Percentiles rank a stretch among this genome's conserved stretches.
Conservation (phyloP, 176 grass and related monocot genomes). For the Triticum timopheevii region DNA sequence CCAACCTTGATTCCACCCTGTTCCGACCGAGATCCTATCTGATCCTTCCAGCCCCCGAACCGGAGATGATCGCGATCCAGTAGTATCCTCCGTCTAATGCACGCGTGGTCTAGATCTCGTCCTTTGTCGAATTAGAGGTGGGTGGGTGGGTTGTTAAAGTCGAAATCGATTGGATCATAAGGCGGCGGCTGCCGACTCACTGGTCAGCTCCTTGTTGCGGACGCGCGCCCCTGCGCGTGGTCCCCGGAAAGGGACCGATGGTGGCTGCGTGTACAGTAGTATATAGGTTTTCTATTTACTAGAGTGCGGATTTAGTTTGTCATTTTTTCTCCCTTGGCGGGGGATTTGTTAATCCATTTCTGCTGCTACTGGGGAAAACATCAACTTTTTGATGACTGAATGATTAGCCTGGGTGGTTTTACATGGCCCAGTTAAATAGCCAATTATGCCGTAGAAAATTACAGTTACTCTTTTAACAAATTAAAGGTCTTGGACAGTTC, state of each 20-base stretch:
- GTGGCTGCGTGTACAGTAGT: background rate
- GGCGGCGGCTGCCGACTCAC: background rate
- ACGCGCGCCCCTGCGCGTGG: background rate
- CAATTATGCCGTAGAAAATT: background rate
- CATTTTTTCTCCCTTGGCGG: slow-evolving; percentile 1
- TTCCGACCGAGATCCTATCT: slow-evolving; percentile 17
- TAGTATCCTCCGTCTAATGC: slow-evolving; percentile 1
- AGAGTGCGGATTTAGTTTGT: slow-evolving; percentile 41
- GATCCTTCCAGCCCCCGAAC: background rate
- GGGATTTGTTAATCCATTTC: slow-evolving; percentile 14
- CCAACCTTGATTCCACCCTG: background rate
- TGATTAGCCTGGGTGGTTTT: background rate
- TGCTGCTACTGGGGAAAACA: background rate
- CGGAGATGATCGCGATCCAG: slow-evolving; percentile 30
- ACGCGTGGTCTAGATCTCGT: slow-evolving; percentile 26
- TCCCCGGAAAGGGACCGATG: slow-evolving; percentile 15
- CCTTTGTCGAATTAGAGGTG: slow-evolving; percentile 26
- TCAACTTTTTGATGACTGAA: background rate
- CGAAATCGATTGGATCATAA: slow-evolving; percentile 25
- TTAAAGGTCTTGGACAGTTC: background rate
- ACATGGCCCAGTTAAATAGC: background rate
- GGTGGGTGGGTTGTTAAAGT: background rate
- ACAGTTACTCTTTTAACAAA: background rate
- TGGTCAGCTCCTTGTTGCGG: background rate
- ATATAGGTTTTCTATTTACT: slow-evolving; percentile 22